Percentiles rank a stretch among this genome's conserved stretches.
These are phyloP conservation scores for Luvunga scandens DNA, from an alignment of 345 rosid genomes.

Conservation along the genomic window DNA sequence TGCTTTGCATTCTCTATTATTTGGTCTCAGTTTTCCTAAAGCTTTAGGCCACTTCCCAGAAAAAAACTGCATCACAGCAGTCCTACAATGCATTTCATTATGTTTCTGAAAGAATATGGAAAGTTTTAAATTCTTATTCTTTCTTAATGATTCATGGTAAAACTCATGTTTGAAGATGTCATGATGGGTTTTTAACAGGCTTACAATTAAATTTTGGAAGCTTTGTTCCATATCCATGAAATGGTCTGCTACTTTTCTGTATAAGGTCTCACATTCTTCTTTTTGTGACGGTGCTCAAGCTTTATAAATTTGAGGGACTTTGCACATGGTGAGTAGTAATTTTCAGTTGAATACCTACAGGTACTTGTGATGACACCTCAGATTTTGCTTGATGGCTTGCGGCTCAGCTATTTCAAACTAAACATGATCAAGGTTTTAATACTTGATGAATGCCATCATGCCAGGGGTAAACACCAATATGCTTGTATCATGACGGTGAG, in stretches of 20 bases:
- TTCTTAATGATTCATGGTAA: not conserved
- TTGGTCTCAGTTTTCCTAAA: not conserved
- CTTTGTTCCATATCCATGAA: not conserved
- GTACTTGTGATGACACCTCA: constrained; percentile 96
- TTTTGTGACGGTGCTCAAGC: not conserved
- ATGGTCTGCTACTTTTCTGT: not conserved
- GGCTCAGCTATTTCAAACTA: constrained; percentile 57
- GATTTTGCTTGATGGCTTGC: constrained; percentile 67
- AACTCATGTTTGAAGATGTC: not conserved
- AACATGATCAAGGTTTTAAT: constrained; percentile 69
- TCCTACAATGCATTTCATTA: not conserved
- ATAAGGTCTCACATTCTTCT: not conserved
- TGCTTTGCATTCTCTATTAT: not conserved
- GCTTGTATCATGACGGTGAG: constrained; percentile 83
- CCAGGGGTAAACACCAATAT: constrained; percentile 66
- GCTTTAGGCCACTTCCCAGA: not conserved
- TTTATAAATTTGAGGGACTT: not conserved
- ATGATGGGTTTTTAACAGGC: not conserved
- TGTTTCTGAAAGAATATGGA: not conserved
- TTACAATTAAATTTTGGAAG: not conserved
- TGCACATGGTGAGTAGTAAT: not conserved
- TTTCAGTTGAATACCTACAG: constrained; percentile 32
- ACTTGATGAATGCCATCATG: constrained; percentile 93
- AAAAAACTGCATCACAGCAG: not conserved
- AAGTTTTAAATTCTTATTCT: not conserved